Percentiles rank a stretch among this genome's conserved stretches.
phyloP scores from a whole-genome alignment of 2,329 filamentous ascomycete genomes.

The Exophiala xenobiotica region DNA sequence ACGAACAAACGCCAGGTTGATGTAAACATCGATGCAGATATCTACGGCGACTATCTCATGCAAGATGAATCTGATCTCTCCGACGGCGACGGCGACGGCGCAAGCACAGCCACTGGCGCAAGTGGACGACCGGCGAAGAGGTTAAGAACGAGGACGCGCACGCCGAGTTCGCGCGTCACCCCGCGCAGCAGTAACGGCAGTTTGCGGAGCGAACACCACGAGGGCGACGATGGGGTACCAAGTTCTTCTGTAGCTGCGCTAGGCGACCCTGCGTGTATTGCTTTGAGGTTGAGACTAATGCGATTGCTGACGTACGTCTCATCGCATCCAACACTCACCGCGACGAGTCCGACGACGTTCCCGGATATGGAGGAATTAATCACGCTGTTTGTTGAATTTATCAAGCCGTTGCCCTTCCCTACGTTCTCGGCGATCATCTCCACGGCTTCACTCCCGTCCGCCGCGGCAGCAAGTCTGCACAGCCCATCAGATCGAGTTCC shows the following conservation, averaged over 20 bases:
- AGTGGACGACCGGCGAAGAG: conserved; percentile 12
- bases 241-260: conserved; percentile 27
- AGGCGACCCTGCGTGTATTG: conserved; percentile 42
- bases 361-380: conserved; percentile 42
- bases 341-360: conserved; percentile 33
- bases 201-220: conserved; percentile 18
- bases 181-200: conserved; percentile 16
- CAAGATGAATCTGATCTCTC: conserved; percentile 39
- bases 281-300: conserved; percentile 47
- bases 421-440: conserved; percentile 49
- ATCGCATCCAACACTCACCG: conserved; percentile 32
- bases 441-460: conserved; percentile 36
- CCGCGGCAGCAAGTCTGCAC: conserved; percentile 34
- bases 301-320: conserved; percentile 44
- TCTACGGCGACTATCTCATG: conserved; percentile 48
- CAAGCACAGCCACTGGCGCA: conserved; percentile 1
- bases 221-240: conserved; percentile 9
- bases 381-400: conserved; percentile 47
- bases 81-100: conserved; percentile 24
- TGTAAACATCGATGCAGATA: conserved; percentile 47
- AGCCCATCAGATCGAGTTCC: neutral
- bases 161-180: conserved; percentile 33
- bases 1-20: conserved; percentile 41
- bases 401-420: conserved; percentile 46
- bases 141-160: conserved; percentile 17